phyloP scores from a whole-genome alignment of 495 filamentous ascomycete genomes.

The Tuber magnatum region DNA sequence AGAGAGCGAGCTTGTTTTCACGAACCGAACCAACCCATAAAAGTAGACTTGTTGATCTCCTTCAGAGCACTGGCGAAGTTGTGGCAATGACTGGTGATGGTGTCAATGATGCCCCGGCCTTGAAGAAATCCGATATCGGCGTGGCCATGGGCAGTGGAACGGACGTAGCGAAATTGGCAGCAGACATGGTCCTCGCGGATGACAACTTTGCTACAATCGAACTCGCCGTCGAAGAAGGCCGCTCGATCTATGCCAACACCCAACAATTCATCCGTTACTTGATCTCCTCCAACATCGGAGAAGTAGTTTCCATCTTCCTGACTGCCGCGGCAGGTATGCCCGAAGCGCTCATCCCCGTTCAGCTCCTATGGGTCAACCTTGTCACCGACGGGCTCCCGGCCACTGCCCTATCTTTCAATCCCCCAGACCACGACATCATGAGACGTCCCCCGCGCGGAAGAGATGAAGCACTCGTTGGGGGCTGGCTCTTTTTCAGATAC shows the following conservation, averaged over 20 bases:
- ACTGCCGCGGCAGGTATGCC: conserved; percentile 97
- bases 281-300: conserved; percentile 98
- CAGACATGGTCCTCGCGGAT: conserved; percentile 98
- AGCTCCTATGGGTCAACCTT: conserved; percentile 97
- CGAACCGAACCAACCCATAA: conserved; percentile 94
- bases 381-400: conserved; percentile 97
- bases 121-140: conserved; percentile 98
- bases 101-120: conserved; percentile 95
- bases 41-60: conserved; percentile 88
- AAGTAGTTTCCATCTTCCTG: conserved; percentile 98
- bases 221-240: conserved; percentile 90
- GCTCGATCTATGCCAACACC: conserved; percentile 99
- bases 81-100: conserved; percentile 99
- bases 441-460: conserved; percentile 78
- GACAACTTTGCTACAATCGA: conserved; percentile 99
- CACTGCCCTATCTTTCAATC: conserved; percentile 95
- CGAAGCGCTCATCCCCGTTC: conserved; percentile 93
- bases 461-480: conserved; percentile 82
- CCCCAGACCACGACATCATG: conserved; percentile 96
- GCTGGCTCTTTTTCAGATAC: conserved; percentile 97
- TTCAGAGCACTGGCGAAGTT: conserved; percentile 87
- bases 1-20: conserved; percentile 87
- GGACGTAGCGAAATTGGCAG: conserved; percentile 91
- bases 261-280: conserved; percentile 99
- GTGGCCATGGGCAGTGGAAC: conserved; percentile 99